Conservation (phyloP, 1,139 yeast genomes). For the Suhomyces choctaworum region DNA sequence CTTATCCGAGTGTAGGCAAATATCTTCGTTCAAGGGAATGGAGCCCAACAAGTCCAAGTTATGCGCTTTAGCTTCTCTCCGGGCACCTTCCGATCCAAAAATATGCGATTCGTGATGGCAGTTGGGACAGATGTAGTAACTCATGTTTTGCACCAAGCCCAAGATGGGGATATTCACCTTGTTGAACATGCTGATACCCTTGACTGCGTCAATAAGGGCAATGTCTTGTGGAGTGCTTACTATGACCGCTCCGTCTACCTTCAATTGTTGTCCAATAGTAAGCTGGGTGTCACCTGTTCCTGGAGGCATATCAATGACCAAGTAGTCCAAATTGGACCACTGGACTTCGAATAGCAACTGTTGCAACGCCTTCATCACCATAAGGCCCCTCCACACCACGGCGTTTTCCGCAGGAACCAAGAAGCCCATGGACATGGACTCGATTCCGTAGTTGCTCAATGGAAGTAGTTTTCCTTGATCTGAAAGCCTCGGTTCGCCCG, state of each 20-base stretch:
- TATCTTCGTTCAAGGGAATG: conserved; percentile 65
- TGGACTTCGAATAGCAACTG: conserved; percentile 79
- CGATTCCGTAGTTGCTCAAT: conserved; percentile 71
- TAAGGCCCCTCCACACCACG: conserved; percentile 82
- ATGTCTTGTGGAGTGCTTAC: conserved; percentile 89
- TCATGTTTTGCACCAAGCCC: conserved; percentile 85
- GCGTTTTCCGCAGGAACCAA: conserved; percentile 68
- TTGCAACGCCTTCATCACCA: conserved; percentile 86
- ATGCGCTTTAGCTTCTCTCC: conserved; percentile 53
- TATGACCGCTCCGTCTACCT: conserved; percentile 75
- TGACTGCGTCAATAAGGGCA: conserved; percentile 77
- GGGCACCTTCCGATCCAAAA: conserved; percentile 71
- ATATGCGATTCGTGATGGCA: conserved; percentile 74
- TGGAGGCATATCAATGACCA: conserved; percentile 86
- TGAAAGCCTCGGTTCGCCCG: conserved; percentile 66
- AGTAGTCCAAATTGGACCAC: conserved; percentile 71
- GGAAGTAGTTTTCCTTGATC: conserved; percentile 62
- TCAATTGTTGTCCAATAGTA: conserved; percentile 75
- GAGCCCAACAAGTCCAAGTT: conserved; percentile 59
- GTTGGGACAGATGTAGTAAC: conserved; percentile 71
- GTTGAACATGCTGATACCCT: conserved; percentile 77
- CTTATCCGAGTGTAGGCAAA: conserved; percentile 59
- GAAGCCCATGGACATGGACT: conserved; percentile 91
- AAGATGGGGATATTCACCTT: conserved; percentile 73
- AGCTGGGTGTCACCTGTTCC: conserved; percentile 91